Evolutionary conservation across 2,329 filamentous ascomycete genomes (phyloP).

Genomic region (Hymenotorrendiella dingleyae): DNA sequence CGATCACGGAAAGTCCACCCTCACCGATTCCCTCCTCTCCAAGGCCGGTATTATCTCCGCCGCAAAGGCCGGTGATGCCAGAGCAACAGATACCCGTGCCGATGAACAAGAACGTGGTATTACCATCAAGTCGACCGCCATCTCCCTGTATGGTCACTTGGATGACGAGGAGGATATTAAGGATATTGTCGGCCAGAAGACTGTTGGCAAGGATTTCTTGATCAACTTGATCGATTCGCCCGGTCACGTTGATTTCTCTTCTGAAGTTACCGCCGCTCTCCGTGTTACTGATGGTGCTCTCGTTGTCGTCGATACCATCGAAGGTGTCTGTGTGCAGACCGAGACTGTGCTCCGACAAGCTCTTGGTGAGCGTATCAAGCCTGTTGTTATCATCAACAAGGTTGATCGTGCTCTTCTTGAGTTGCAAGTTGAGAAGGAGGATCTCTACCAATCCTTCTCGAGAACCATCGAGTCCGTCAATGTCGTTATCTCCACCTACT

Average conservation of each 20-base stretch:
- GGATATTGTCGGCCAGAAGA: constrained; percentile 85
- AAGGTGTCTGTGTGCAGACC: constrained; percentile 99
- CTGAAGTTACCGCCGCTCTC: constrained; percentile 97
- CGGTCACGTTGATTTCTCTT: constrained; percentile 99
- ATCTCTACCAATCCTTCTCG: constrained; percentile 99
- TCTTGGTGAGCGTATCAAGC: constrained; percentile 99
- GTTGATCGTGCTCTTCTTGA: constrained; percentile 99
- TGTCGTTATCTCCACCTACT: constrained; percentile 99
- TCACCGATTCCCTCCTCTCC: constrained; percentile 98
- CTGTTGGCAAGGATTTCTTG: constrained; percentile 92
- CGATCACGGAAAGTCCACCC: constrained; percentile 99
- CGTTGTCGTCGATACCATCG: constrained; percentile 98
- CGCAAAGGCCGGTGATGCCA: constrained; percentile 90
- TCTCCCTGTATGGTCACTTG: constrained; percentile 91
- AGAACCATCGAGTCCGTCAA: constrained; percentile 99
- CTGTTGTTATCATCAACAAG: constrained; percentile 99
- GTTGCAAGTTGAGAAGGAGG: constrained; percentile 97
- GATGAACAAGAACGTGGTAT: constrained; percentile 99
- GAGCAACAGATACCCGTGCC: constrained; percentile 93
- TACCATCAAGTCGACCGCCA: constrained; percentile 99
- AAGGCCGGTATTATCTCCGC: constrained; percentile 99
- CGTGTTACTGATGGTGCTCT: constrained; percentile 99
- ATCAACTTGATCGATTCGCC: constrained; percentile 99
- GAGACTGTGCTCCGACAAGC: constrained; percentile 99
- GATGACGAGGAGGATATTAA: constrained; percentile 79